Percentiles rank a stretch among this genome's conserved stretches.
Conservation (phyloP, 2,329 filamentous ascomycete species). For the Metarhizium humberi region DNA sequence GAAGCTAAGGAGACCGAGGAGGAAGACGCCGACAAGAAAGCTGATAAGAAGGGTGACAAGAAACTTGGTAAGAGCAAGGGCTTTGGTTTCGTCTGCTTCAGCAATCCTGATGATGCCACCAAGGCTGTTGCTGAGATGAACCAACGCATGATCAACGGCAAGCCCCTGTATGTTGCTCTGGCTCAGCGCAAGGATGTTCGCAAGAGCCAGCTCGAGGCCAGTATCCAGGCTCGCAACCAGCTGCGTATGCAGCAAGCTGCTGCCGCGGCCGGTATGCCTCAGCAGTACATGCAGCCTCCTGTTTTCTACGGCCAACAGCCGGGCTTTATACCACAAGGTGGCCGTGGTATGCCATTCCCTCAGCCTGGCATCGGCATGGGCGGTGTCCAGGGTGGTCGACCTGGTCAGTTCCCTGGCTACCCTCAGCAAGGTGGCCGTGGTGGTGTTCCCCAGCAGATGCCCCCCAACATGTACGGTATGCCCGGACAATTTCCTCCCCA, state of each 20-base stretch:
- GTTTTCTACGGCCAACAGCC: conserved; percentile 88
- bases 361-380: conserved; percentile 57
- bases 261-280: conserved; percentile 79
- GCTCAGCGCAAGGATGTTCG: conserved; percentile 99
- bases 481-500: conserved; percentile 72
- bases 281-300: conserved; percentile 77
- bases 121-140: conserved; percentile 99
- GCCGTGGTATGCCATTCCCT: conserved; percentile 59
- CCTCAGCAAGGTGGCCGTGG: conserved; percentile 83
- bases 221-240: conserved; percentile 98
- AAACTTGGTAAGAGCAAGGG: conserved; percentile 97
- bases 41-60: conserved; percentile 49
- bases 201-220: conserved; percentile 98
- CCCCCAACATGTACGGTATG: conserved; percentile 76
- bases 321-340: conserved; percentile 54
- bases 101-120: conserved; percentile 96
- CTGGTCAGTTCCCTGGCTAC: conserved; percentile 78
- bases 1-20: conserved; percentile 34
- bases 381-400: conserved; percentile 69
- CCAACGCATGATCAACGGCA: conserved; percentile 95
- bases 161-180: conserved; percentile 95
- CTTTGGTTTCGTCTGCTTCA: conserved; percentile 99
- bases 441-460: conserved; percentile 76
- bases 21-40: conserved; percentile 45
- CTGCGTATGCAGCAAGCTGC: conserved; percentile 96